Base-by-base conservation (phyloP, 179 eudicot genomes). In the Gypsophila paniculata region DNA sequence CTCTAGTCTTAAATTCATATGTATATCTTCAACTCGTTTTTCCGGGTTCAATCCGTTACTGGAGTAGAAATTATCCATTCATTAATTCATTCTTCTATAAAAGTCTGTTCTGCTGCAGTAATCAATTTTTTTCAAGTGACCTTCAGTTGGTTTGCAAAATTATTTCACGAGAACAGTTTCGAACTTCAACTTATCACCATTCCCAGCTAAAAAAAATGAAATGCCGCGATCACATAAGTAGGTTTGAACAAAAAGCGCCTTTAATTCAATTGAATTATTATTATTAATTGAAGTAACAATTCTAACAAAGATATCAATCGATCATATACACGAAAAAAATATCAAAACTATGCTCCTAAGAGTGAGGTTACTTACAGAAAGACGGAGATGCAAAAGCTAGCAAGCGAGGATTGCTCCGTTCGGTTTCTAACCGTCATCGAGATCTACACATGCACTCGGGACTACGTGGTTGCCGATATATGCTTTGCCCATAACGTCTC, bases 401-500 rank as follows among this genome's bases (percentile, higher is more conserved):
- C 34, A 29, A 29, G 2, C 34, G 4, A 29, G 2, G 34, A 29
- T 29, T 29, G 34, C 34, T 29, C 34, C 34, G 34, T 29, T 29
- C 34, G 34, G 34, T 4, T 29, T 29, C 34, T 29, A 29, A 29
- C 34, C 4, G 34, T 29, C 4, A 29, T 29, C 34, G 71, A 61
- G 78, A 72, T 77, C 68, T 86, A 82, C 98, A 93, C 97, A 93
- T 93, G 82, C 98, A 93, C 51, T 84, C 93, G 18, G 78, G 81
- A 76, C 89, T 89, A 76, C 88, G 84, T 6, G 98, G 98, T 23
- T 84, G 91, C 44, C 90, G 75, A 77, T 93, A 93, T 68, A 93
- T 82, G 87, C 93, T 93, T 72, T 86, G 83, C 12, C 90, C 90
- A 72, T 72, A 77, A 54, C 81, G 73, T 63, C 96, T 84, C 8